These are phyloP conservation scores for Amphichorda felina DNA, from an alignment of 2,329 filamentous ascomycete species.

Conservation along the genomic window DNA sequence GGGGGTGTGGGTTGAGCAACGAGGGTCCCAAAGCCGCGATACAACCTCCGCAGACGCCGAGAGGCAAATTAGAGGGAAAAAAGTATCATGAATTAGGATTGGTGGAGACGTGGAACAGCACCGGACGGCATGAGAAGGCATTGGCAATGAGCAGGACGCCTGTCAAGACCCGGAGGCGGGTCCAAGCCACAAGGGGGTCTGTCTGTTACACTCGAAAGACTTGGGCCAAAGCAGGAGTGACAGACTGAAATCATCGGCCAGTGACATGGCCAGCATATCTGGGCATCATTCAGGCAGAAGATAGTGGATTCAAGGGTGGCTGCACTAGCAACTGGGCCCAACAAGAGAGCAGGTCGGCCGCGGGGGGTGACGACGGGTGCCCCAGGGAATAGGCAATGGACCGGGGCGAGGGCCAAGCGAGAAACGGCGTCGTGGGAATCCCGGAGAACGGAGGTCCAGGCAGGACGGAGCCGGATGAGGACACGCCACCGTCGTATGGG, in stretches of 20 bases:
- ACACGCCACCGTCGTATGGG: not conserved
- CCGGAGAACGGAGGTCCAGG: not conserved
- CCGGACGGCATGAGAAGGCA: not conserved
- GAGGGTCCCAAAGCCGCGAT: not conserved
- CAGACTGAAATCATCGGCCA: not conserved
- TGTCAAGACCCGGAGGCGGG: not conserved
- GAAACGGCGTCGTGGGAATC: not conserved
- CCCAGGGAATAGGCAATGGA: too few relatives aligned
- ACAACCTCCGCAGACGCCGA: not conserved
- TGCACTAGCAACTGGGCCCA: not conserved
- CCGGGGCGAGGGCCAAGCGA: not conserved
- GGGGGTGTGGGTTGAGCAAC: not conserved
- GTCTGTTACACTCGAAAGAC: not conserved
- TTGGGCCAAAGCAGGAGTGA: not conserved
- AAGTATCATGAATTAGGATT: not conserved
- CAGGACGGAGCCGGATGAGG: conserved; percentile 1
- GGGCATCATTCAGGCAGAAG: not conserved
- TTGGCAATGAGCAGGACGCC: not conserved
- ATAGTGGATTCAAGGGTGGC: not conserved
- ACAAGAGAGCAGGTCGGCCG: too few relatives aligned
- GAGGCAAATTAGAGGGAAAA: too few relatives aligned
- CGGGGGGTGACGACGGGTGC: not conserved
- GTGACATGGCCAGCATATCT: not conserved
- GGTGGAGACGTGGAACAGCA: not conserved
- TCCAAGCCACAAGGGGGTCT: not conserved